phyloP scores from a whole-genome alignment of 352 stramenopile species.

The Phytophthora boehmeriae region DNA sequence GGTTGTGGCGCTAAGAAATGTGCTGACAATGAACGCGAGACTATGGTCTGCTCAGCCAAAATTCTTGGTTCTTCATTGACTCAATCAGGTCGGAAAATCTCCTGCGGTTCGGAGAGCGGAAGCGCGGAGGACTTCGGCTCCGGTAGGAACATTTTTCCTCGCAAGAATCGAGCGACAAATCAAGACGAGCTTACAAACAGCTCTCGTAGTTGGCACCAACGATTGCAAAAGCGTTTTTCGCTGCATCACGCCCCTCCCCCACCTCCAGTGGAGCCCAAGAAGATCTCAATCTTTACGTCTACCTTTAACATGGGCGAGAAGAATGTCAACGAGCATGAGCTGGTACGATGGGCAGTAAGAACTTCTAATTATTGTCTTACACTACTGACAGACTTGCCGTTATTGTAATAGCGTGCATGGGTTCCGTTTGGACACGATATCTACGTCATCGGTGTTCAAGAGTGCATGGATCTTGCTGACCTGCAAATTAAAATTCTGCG shows the following conservation, averaged over 20 bases:
- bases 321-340: conserved; percentile 55
- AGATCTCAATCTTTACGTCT: conserved; percentile 73
- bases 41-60: conserved; percentile 7
- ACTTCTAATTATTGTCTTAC: background rate
- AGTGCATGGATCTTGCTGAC: conserved; percentile 87
- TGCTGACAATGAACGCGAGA: conserved; percentile 27
- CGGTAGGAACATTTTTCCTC: conserved; percentile 10
- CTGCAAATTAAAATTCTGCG: conserved; percentile 71
- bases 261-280: conserved; percentile 31
- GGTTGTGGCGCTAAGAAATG: conserved; percentile 38
- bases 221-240: conserved; percentile 40
- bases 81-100: conserved; percentile 29
- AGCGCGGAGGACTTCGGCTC: conserved; percentile 15
- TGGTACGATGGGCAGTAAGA: conserved; percentile 31
- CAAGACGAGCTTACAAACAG: conserved; percentile 22
- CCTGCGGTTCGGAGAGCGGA: conserved; percentile 30
- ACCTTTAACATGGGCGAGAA: conserved; percentile 91
- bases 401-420: conserved; percentile 55
- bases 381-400: conserved; percentile 14
- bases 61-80: conserved; percentile 22
- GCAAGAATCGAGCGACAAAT: conserved; percentile 11
- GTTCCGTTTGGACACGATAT: conserved; percentile 87
- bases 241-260: conserved; percentile 22
- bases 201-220: conserved; percentile 39
- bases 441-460: conserved; percentile 92